Base-by-base conservation (phyloP, 192 early-diverging fungal genomes). In the Phlyctochytrium arcticum region DNA sequence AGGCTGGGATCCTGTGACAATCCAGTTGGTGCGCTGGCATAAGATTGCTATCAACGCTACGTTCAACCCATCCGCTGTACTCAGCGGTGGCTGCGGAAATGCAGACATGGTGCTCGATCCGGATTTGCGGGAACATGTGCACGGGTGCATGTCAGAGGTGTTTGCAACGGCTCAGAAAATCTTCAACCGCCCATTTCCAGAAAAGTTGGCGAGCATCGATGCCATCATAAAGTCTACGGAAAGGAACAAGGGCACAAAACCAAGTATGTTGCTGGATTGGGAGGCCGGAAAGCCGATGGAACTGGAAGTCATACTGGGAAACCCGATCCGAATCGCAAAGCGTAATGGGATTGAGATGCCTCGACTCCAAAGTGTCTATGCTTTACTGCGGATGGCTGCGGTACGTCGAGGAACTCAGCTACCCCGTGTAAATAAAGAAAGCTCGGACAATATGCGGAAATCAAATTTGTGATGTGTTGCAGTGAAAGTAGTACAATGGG, bases 251-350 rank as follows among this genome's bases (percentile, higher is more conserved):
- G 48, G 70, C 4, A 70, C 73, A 19, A 63, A 67, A 37, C 82
- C 85, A 10, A 83, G 80, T 61, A 87, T 87, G 85, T 71, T 87
- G 48, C 72, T 82, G 72, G 85, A 87, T 60, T 83, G 70, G 55
- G 56, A 67, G 42, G 69, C 72, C 1, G 61, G 62, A 4, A 58
- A 77, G 21, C 74, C 78, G 30, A 70, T 87, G 74, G 85, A 87
- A 66, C 74, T 81, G 24, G 80, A 75, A 44, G 81, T 80, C 7
- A 80, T 87, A 49, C 50, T 87, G 15, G 67, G 66, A 7, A 72
- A 79, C 5, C 79, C 85, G 36, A 70, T 87, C 19, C 39, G 60
- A 3, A 53, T 77, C 19, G 85, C 79, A 3, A 48, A 70, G 21
- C 19, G 61, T 39, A 61, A 72, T 9, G 72, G 78, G 21, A 42